Conservation (phyloP, 2,329 filamentous ascomycete genomes). For the Diaporthe batatas region DNA sequence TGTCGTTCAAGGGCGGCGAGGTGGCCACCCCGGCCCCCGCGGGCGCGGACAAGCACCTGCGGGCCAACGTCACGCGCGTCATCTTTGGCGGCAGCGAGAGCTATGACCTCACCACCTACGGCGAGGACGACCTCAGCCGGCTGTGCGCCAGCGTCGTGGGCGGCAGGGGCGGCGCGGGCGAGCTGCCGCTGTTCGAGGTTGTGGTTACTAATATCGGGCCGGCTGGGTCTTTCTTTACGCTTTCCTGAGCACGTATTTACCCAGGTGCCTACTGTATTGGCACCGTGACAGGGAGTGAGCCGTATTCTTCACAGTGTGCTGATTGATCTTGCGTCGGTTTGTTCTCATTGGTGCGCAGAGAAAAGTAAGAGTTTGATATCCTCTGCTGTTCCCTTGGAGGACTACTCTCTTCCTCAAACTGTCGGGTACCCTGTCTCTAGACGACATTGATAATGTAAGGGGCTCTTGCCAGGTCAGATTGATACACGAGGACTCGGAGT, state of each 20-base stretch:
- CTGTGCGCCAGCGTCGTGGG: constrained; percentile 25
- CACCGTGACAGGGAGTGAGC: background rate
- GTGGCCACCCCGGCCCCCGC: too few species aligned
- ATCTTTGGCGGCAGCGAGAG: constrained; percentile 34
- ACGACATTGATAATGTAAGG: background rate
- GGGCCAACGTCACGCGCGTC: constrained; percentile 31
- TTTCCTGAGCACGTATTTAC: background rate
- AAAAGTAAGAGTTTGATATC: background rate
- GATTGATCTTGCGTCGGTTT: background rate
- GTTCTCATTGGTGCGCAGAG: background rate
- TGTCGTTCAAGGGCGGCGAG: background rate
- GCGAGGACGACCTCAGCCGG: constrained; percentile 37
- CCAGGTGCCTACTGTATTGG: background rate
- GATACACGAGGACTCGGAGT: background rate
- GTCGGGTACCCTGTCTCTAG: background rate
- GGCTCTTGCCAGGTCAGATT: background rate
- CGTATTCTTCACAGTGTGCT: background rate
- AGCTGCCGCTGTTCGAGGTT: constrained; percentile 39
- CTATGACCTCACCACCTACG: constrained; percentile 38
- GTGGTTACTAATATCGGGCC: constrained; percentile 15
- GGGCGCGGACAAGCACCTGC: constrained; percentile 3
- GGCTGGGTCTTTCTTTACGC: constrained; percentile 23
- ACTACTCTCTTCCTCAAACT: background rate
- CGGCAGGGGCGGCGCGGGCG: background rate
- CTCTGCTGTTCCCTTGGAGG: background rate